These are phyloP conservation scores for Sphaerulina populicola DNA, from an alignment of 2,329 filamentous ascomycete genomes.

Conservation along the genomic window DNA sequence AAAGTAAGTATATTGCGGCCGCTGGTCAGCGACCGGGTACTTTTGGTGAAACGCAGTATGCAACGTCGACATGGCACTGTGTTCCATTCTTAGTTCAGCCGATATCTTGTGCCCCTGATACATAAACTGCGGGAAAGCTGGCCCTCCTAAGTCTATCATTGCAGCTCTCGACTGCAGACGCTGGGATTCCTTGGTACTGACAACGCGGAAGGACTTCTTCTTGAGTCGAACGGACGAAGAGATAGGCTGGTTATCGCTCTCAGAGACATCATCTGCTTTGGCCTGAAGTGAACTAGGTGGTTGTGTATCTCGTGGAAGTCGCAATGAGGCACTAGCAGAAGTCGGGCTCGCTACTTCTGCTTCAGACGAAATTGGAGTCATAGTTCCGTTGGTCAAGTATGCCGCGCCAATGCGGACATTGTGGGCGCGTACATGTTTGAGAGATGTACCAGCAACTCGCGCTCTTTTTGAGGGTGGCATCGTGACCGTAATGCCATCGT, in stretches of 20 bases:
- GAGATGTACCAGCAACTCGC: not conserved
- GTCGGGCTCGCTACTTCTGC: not conserved
- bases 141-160: not conserved
- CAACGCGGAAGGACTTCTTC: not conserved
- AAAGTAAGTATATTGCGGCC: constrained; percentile 14
- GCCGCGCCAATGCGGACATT: not conserved
- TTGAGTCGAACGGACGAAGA: not conserved
- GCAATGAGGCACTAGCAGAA: not conserved
- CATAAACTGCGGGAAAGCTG: constrained; percentile 10
- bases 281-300: not conserved
- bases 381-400: not conserved
- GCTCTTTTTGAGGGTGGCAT: not conserved
- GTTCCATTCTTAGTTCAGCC: constrained; percentile 2
- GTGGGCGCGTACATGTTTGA: not conserved
- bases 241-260: not conserved
- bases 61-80: constrained; percentile 6
- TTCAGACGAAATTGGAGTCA: not conserved
- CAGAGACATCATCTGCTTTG: not conserved
- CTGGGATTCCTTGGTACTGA: not conserved
- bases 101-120: constrained; percentile 12
- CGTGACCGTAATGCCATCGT: not conserved
- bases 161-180: not conserved
- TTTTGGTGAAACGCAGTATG: not conserved
- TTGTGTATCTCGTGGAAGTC: not conserved
- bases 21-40: not conserved